Base-by-base conservation (phyloP, 495 filamentous ascomycete species). In the Penicillium dipodomyicola region DNA sequence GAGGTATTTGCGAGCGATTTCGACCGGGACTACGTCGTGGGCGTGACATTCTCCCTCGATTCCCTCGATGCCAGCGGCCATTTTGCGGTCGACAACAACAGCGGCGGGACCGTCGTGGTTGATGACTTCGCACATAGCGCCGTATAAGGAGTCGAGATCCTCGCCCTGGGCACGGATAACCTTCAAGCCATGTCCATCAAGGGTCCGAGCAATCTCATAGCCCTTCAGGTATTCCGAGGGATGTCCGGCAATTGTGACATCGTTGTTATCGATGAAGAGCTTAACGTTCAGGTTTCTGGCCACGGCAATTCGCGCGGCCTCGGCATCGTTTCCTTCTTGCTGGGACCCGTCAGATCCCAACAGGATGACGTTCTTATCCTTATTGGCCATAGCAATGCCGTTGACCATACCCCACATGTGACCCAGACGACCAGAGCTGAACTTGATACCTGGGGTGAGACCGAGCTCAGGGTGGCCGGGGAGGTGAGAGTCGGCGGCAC, bases 361-460 rank as follows among this genome's bases (percentile, higher is more conserved):
- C 61, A 75, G 22, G 10, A 75, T 33, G 3, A 75, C 59, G 23
- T 64, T 67, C 60, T 75, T 73, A 32, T 68, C 65, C 54, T 59
- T 52, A 62, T 75, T 67, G 35, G 68, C 69, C 72, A 75, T 72
- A 11, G 70, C 57, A 14, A 75, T 68, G 35, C 72, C 72, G 41
- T 75, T 75, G 32, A 70, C 70, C 69, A 75, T 68, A 10, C 58
- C 67, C 72, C 72, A 75, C 72, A 75, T 75, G 56, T 75, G 72
- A 17, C 72, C 72, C 0, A 75, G 67, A 25, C 72, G 70, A 35
- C 72, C 72, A 35, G 70, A 73, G 51, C 70, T 73, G 52, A 73
- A 75, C 58, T 75, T 75, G 15, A 75, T 40, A 14, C 72, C 72
- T 1, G 72, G 72, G 0, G 72, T 75, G 3, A 75, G 59, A 14